Conservation (phyloP, 1,284 basidiomycete genomes). For the Marasmius oreades region DNA sequence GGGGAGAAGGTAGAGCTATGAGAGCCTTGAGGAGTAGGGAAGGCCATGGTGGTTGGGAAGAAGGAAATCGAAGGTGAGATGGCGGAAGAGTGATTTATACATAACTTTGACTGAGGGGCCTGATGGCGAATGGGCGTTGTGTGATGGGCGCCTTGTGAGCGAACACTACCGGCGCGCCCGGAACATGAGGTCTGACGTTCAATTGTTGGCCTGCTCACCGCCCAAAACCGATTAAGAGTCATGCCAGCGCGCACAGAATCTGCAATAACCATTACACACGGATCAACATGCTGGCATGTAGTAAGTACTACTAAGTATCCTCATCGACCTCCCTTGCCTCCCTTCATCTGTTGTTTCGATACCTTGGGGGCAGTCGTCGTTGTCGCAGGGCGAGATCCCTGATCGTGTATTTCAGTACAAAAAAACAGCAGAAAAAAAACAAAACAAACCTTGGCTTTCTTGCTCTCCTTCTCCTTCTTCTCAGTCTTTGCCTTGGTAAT, state of each 20-base stretch:
- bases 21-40: constrained; percentile 2
- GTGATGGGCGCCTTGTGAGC: constrained; percentile 3
- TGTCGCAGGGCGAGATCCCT: constrained; percentile 45
- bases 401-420: neutral
- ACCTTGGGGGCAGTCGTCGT: constrained; percentile 75
- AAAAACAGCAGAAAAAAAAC: too few relatives aligned
- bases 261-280: neutral
- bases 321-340: constrained; percentile 73
- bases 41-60: neutral
- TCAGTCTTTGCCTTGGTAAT: constrained; percentile 91
- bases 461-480: constrained; percentile 95
- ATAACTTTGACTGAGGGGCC: neutral
- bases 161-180: constrained; percentile 1
- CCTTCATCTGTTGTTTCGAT: constrained; percentile 96
- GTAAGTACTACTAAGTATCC: constrained; percentile 2
- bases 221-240: neutral
- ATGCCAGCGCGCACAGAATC: neutral
- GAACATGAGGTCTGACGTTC: neutral
- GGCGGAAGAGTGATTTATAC: constrained; percentile 1
- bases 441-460: constrained; percentile 81
- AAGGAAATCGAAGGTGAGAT: neutral
- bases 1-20: constrained; percentile 9
- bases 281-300: neutral
- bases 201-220: neutral
- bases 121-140: constrained; percentile 2